Base-by-base conservation (phyloP, 2,329 filamentous ascomycete species). In the Lasiodiplodia citricola region DNA sequence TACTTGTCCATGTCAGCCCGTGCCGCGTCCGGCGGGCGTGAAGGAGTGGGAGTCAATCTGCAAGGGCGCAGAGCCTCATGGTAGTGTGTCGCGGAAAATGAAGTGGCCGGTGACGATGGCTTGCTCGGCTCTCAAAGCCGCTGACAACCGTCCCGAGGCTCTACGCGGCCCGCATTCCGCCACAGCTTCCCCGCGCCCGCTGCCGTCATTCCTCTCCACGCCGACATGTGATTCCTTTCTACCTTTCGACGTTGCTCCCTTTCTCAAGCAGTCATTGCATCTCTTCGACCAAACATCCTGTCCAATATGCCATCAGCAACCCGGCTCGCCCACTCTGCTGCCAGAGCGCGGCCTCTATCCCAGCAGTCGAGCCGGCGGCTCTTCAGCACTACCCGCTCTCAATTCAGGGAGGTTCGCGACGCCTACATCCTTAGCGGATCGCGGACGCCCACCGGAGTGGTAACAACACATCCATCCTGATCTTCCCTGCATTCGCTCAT, bases 391-490 rank as follows among this genome's bases (percentile, higher is more conserved):
- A 78, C 75, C 3, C 70, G 71, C 50, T 72, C 71, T 31, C 74
- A 74, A 65, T 73, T 71, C 70, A 84, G 90, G 80, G 91, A 97
- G 78, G 87, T 97, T 66, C 90, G 92, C 76, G 94, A 97, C 80
- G 95, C 92, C 58, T 99, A 98, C 81, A 98, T 99, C 74, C 81
- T 99, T 71, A 94, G 93, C 77, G 96, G 92, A 13, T 88, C 94
- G 18, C 87, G 96, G 75, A 99, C 96, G 62, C 95, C 96, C 1
- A 96, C 93, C 21, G 92, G 90, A 73, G 96, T 96, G 85, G 94
- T 96, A 80, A 63, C 77, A 6, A 55, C 69, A 14, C 57, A 50
- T 21, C 21, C n/a, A 31, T 28, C 38, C 37, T 31, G 37, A 7
- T 35, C 37, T 8, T 47, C 65, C 21, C 4, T 11, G 37, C 25